A percentile compares a stretch with the other conserved stretches of the same genome.
Conservation (phyloP, 2,329 filamentous ascomycete species). For the Fusarium gaditjirri region DNA sequence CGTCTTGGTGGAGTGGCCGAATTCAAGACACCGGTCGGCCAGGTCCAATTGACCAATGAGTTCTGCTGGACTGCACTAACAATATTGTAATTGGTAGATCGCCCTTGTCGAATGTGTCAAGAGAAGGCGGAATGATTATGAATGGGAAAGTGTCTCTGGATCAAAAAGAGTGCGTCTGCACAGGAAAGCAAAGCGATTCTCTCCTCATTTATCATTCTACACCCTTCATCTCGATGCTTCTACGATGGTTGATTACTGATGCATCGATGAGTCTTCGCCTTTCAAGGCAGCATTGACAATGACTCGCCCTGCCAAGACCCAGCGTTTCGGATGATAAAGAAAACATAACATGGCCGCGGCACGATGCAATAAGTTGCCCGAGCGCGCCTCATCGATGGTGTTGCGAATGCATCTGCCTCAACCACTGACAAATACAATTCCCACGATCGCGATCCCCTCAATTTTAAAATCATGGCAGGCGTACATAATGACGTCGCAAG, state of each 20-base stretch:
- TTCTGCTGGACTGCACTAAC: rapidly evolving
- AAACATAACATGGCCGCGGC: not conserved
- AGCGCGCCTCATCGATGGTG: rapidly evolving
- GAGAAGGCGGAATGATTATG: not conserved
- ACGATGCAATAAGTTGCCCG: not conserved
- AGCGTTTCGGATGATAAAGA: not conserved
- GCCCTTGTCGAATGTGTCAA: not conserved
- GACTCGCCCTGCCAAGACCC: not conserved
- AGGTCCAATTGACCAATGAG: not conserved
- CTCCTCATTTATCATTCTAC: rapidly evolving
- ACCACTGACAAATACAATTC: not conserved
- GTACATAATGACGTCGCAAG: not conserved
- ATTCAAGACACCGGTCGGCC: not conserved
- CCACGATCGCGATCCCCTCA: not conserved
- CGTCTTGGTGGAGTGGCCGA: not conserved
- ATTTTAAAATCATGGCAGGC: not conserved
- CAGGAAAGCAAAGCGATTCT: not conserved
- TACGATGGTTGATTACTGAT: not conserved
- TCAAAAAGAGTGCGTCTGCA: not conserved
- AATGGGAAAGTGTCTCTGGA: not conserved
- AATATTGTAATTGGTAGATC: not conserved
- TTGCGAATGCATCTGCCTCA: not conserved
- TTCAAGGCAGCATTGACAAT: not conserved
- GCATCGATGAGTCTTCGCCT: not conserved
- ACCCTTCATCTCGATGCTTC: not conserved